Base-by-base conservation (phyloP, 768 basidiomycete genomes). In the Kwoniella europaea region DNA sequence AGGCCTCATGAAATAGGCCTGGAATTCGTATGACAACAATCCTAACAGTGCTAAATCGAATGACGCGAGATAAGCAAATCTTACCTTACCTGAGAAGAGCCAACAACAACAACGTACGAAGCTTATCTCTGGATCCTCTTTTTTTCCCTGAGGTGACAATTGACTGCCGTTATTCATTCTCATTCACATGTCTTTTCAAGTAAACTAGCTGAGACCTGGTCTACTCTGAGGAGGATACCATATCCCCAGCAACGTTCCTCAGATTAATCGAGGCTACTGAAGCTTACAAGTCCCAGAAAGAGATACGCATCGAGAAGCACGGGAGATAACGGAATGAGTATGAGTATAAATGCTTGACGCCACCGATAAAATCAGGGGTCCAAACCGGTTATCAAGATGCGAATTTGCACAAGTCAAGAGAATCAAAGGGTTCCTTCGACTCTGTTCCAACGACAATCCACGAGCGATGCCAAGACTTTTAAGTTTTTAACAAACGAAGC, bases 41-140 rank as follows among this genome's bases (percentile, higher is more conserved):
- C 13, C n/a, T 13, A 52, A 13, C n/a, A 56, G 24, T 56, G 55
- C 12, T n/a, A 27, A 27, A 4, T 12, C 15, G 22, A 29, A 61
- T 61, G 59, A 61, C 59, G 59, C 41, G 41, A 61, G 59, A 61
- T 61, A 61, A 61, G 59, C 20, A 58, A 35, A 58, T 35, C 22
- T 13, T n/a, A 9, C 24, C 57, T 35, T 41, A 13, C 29, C 12
- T 27, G 22, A 29, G n/a, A 55, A 55, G 53, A 29, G 56, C 56
- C 29, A 27, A 6, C 3, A 4, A 6, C 35, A 35, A 35, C 35
- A 35, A 35, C 35, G 35, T 35, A 35, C 35, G 35, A 35, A 35
- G 35, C 35, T 35, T 35, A 52, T 52, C 20, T 20, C 50, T 52
- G 15, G 20, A 16, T 20, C 20, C 50, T 52, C 50, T 20, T 13